These are phyloP conservation scores for Haematococcus lacustris DNA, from an alignment of 139 green algal genomes.

Conservation along the genomic window DNA sequence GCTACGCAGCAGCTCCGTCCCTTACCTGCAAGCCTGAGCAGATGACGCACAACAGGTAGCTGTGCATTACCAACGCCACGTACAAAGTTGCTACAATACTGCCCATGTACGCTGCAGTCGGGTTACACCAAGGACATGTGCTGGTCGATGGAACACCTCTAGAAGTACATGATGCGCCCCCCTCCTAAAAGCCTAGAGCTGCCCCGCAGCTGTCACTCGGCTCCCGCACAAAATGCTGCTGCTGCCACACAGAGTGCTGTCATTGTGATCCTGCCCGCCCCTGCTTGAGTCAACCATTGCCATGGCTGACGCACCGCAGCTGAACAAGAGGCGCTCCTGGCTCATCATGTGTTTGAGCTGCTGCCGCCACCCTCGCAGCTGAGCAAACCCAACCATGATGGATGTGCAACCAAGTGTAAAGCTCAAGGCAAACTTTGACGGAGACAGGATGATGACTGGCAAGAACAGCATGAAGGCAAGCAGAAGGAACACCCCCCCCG, in stretches of 20 bases:
- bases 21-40: no score
- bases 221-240: no score
- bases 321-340: conserved; percentile 73
- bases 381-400: conserved; percentile 70
- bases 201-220: no score
- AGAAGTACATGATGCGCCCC: not conserved
- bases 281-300: not conserved
- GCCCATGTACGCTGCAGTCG: conserved; percentile 64
- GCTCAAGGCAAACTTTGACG: conserved; percentile 91
- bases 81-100: conserved; percentile 80
- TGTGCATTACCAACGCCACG: conserved; percentile 72
- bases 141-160: not conserved
- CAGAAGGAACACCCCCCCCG: conserved; percentile 67
- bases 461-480: conserved; percentile 87
- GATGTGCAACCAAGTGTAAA: conserved; percentile 80
- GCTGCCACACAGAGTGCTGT: no score
- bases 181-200: not conserved
- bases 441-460: conserved; percentile 79
- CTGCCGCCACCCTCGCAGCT: conserved; percentile 68
- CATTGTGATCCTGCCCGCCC: not conserved
- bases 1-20: no score
- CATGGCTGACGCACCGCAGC: conserved; percentile 39
- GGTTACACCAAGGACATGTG: not conserved
- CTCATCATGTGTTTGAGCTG: conserved; percentile 82
- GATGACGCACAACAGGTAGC: conserved; percentile 81